Percentiles rank a stretch among this genome's conserved stretches.
phyloP scores from a whole-genome alignment of 2,329 filamentous ascomycete genomes.

The Pseudohalonectria lignicola region DNA sequence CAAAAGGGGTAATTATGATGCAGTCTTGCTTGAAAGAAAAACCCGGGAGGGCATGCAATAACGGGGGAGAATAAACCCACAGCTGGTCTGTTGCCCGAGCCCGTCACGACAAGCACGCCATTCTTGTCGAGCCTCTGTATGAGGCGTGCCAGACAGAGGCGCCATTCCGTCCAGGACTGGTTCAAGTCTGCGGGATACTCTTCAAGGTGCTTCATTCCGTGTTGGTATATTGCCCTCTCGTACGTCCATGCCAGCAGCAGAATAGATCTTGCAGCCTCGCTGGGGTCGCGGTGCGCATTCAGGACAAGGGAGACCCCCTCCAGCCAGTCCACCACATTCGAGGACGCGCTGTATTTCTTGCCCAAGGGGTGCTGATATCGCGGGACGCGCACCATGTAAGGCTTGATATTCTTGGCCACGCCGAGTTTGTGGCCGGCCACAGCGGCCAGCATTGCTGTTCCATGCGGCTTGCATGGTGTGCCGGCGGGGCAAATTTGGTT shows the following conservation, averaged over 20 bases:
- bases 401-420: not conserved
- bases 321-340: not conserved
- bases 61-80: no score
- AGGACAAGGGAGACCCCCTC: not conserved
- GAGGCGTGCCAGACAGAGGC: no score
- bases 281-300: no score
- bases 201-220: not conserved
- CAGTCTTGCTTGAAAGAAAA: no score
- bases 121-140: no score
- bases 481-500: not conserved
- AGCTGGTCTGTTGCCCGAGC: no score
- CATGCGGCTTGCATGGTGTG: not conserved
- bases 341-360: not conserved
- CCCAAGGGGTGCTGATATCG: not conserved
- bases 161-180: no score
- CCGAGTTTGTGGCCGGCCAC: not conserved
- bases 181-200: no score
- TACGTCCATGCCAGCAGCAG: not conserved
- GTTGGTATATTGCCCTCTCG: not conserved
- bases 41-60: no score
- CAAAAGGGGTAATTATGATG: no score
- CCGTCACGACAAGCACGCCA: no score
- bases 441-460: not conserved
- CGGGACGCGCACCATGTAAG: not conserved
- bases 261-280: no score